Conservation (phyloP, 352 stramenopile genomes). For the Globisporangium radiosum region DNA sequence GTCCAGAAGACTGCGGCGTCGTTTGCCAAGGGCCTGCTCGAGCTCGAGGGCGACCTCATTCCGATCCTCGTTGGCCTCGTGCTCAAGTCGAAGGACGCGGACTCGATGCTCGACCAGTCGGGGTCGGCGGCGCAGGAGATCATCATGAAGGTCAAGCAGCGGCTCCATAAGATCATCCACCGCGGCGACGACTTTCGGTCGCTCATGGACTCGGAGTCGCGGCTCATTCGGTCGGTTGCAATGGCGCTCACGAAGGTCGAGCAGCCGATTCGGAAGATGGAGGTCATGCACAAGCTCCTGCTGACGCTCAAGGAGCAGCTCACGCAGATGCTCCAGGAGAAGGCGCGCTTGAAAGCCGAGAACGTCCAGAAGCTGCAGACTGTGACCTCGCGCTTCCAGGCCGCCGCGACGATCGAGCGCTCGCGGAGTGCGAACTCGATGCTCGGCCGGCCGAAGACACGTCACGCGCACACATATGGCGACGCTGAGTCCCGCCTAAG, state of each 20-base stretch:
- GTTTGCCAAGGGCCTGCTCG: conserved; percentile 98
- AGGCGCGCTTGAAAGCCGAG: conserved; percentile 53
- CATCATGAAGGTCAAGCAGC: conserved; percentile 87
- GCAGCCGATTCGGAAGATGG: conserved; percentile 94
- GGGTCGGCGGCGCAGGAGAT: conserved; percentile 92
- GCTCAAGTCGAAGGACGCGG: conserved; percentile 83
- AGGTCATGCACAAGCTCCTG: conserved; percentile 88
- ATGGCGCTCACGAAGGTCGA: conserved; percentile 71
- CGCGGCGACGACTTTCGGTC: conserved; percentile 72
- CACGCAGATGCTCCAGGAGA: conserved; percentile 72
- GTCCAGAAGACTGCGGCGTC: conserved; percentile 99
- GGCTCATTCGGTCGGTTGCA: conserved; percentile 74
- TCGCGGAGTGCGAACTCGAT: conserved; percentile 66
- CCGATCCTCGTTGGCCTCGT: conserved; percentile 97
- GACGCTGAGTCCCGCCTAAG: conserved; percentile 1
- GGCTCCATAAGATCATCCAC: conserved; percentile 83
- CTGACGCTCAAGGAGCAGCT: conserved; percentile 92
- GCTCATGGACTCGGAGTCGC: conserved; percentile 71
- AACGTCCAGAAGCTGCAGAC: conserved; percentile 43
- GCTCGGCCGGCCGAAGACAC: conserved; percentile 19
- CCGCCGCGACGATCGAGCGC: conserved; percentile 35
- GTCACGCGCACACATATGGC: conserved; percentile 54
- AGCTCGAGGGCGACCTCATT: conserved; percentile 98
- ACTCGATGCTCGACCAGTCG: conserved; percentile 98
- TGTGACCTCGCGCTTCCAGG: conserved; percentile 13